These are phyloP conservation scores for Ophiocordyceps camponoti-rufipedis DNA, from an alignment of 2,329 filamentous ascomycete species.

Conservation along the genomic window DNA sequence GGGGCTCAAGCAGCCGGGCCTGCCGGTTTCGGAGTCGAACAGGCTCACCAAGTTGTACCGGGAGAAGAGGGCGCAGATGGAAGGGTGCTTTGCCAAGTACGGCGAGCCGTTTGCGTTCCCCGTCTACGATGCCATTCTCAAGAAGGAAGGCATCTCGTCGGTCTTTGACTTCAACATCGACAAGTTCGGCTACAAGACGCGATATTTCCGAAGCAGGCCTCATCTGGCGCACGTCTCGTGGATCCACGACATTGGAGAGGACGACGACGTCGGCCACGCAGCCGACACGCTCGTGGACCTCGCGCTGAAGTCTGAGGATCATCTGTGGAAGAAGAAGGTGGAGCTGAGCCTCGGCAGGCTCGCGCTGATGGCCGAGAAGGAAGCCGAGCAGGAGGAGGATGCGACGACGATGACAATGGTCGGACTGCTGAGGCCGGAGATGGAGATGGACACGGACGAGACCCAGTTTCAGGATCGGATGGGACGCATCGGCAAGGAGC, in stretches of 20 bases:
- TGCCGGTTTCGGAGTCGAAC: constrained; percentile 12
- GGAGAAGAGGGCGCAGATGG: constrained; percentile 24
- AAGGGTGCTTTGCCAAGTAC: constrained; percentile 42
- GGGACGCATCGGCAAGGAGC: constrained; percentile 39
- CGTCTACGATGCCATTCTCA: constrained; percentile 63
- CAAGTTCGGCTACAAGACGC: constrained; percentile 51
- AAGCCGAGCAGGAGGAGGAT: constrained; percentile 7
- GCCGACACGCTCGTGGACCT: constrained; percentile 51
- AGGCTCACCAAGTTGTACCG: constrained; percentile 16
- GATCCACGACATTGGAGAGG: constrained; percentile 79
- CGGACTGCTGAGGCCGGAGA: no score
- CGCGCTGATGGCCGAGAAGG: constrained; percentile 46
- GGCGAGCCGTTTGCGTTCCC: constrained; percentile 52
- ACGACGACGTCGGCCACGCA: constrained; percentile 58
- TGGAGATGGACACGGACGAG: no score
- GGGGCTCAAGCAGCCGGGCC: constrained; percentile 9
- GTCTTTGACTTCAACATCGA: constrained; percentile 57
- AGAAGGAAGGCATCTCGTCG: constrained; percentile 43
- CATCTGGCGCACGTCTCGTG: constrained; percentile 66
- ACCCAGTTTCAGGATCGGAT: constrained; percentile 21
- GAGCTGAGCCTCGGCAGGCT: constrained; percentile 83
- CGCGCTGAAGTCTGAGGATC: constrained; percentile 53
- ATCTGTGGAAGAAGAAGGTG: constrained; percentile 85
- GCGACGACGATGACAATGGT: no score
- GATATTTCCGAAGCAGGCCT: constrained; percentile 55